These are phyloP conservation scores for Cymbopogon citratus DNA, from an alignment of 176 grass and related monocot genomes.

Conservation along the genomic window DNA sequence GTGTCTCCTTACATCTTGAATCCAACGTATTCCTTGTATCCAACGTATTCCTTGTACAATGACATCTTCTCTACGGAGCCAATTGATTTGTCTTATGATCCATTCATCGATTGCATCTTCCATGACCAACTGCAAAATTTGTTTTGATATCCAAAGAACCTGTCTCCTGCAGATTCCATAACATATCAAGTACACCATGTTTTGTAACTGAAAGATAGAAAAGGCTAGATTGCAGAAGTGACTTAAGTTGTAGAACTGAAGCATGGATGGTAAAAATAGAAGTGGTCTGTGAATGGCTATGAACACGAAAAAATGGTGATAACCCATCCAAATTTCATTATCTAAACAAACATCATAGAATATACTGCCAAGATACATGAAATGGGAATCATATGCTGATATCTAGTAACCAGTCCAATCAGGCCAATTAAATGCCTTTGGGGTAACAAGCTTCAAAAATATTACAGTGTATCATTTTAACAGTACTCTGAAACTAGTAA, in stretches of 20 bases:
- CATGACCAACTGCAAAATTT: constrained; percentile 93
- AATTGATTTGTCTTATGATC: constrained; percentile 94
- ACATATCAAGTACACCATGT: constrained; percentile 1
- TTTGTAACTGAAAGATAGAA: constrained; percentile 11
- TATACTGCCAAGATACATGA: background rate
- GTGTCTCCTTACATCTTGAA: constrained; percentile 79
- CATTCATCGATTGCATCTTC: constrained; percentile 99
- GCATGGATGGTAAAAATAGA: constrained; percentile 22
- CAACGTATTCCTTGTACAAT: constrained; percentile 71
- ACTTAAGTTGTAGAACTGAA: background rate
- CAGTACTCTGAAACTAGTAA: background rate
- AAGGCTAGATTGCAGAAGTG: background rate
- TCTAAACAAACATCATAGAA: background rate
- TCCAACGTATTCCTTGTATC: constrained; percentile 76
- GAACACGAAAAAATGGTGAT: background rate
- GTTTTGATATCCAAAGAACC: constrained; percentile 97
- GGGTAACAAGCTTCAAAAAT: background rate
- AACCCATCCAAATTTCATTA: background rate
- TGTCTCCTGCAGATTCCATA: constrained; percentile 63
- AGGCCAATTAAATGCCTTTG: background rate
- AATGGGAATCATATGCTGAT: background rate
- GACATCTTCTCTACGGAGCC: constrained; percentile 68
- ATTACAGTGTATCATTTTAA: constrained; percentile 8
- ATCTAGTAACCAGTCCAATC: constrained; percentile 1
- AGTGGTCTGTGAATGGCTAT: constrained; percentile 8